These are phyloP conservation scores for Rhizopogon rudus DNA, from an alignment of 768 basidiomycete species.

Conservation along the genomic window DNA sequence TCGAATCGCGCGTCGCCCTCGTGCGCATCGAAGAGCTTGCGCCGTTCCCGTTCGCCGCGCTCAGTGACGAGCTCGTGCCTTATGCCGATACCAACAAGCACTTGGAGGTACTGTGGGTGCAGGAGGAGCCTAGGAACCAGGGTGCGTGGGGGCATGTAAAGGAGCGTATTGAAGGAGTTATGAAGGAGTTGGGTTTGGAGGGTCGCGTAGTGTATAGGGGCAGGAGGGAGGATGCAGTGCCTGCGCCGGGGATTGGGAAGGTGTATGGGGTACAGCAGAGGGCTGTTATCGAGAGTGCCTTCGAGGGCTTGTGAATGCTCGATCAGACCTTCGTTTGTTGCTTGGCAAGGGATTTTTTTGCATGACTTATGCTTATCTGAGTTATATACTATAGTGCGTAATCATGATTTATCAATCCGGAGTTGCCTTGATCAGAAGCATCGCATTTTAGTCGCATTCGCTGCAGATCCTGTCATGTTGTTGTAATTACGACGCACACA, in stretches of 20 bases:
- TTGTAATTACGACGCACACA: too few relatives aligned
- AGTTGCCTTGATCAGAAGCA: too few relatives aligned
- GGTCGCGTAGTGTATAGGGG: slow-evolving; percentile 53
- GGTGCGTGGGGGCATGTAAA: slow-evolving; percentile 71
- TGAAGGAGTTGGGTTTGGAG: slow-evolving; percentile 34
- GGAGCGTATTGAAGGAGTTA: slow-evolving; percentile 47
- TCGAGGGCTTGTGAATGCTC: slow-evolving; percentile 35
- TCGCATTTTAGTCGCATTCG: too few relatives aligned
- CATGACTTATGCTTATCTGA: too few relatives aligned
- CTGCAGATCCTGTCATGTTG: too few relatives aligned
- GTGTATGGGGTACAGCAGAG: slow-evolving; percentile 64
- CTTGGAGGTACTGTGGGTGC: slow-evolving; percentile 54
- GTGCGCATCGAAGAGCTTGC: slow-evolving; percentile 82
- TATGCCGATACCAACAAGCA: slow-evolving; percentile 42
- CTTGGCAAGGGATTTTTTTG: too few relatives aligned
- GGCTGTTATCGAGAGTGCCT: slow-evolving; percentile 53
- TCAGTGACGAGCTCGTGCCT: slow-evolving; percentile 39
- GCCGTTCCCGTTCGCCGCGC: slow-evolving; percentile 74
- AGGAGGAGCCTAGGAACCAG: slow-evolving; percentile 89
- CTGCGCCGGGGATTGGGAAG: slow-evolving; percentile 72
- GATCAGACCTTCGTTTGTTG: background rate
- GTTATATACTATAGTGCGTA: too few relatives aligned
- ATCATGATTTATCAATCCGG: too few relatives aligned
- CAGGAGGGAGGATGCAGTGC: slow-evolving; percentile 64
- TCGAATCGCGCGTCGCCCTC: slow-evolving; percentile 55